Evolutionary conservation across 192 early-diverging fungal genomes (phyloP), one percentile per base, ranked within the genome.

Genomic region (Lobosporangium transversale): DNA sequence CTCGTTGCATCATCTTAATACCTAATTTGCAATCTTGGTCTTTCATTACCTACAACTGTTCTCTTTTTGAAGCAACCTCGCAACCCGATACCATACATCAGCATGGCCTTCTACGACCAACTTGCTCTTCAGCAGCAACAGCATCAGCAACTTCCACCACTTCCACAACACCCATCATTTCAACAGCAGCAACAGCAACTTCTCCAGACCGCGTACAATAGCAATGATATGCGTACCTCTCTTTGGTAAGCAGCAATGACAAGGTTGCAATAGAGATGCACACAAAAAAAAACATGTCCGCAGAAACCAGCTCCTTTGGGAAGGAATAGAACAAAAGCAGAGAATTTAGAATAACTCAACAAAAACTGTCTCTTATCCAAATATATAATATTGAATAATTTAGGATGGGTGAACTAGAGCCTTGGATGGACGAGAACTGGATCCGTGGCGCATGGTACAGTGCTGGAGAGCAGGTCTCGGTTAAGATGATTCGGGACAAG

Each of bases 361-460:
- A 40, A 40, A 7, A 40, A 40, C 37, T 14, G 37, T 40, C 14
- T 40, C 37, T 14, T 40, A 10, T 48, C 20, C 45, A 9, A n/a
- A n/a, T n/a, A n/a, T n/a, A n/a, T n/a, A n/a, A n/a, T n/a, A n/a
- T n/a, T n/a, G n/a, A n/a, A n/a, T n/a, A n/a, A n/a, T n/a, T n/a
- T 81, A 88, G 94, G 94, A 95, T 96, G 94, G 95, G 95, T 47
- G 96, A 97, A 66, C 87, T 99, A 21, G 97, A 99, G 66, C 86
- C 92, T 6, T 98, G 97, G 96, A 98, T 98, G 97, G 95, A 96
- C 70, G 96, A 99, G 68, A 92, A 88, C 53, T 96, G 89, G 80
- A 90, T 99, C 56, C 84, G 91, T 17, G 85, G 89, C 67, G 66
- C 94, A 18, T 99, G 97, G 97, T 93, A 88, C 35, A 79, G 74